Evolutionary conservation across 2,329 filamentous ascomycete species (phyloP).

Genomic region (Penicillium janthinellum): DNA sequence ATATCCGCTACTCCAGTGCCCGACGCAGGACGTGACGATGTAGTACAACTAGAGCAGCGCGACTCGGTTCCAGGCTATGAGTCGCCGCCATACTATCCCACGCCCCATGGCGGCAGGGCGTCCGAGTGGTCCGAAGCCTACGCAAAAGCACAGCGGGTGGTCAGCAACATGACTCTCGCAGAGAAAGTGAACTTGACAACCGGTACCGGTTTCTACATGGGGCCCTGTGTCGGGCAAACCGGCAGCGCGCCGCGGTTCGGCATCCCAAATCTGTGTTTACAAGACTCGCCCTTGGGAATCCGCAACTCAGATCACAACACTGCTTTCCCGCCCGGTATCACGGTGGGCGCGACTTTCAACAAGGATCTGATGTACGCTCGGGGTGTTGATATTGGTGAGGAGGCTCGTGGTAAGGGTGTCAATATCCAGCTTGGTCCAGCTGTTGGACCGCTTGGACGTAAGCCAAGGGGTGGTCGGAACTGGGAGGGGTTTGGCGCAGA

Average conservation of each 20-base stretch:
- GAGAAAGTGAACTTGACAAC: conserved; percentile 79
- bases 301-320: conserved; percentile 74
- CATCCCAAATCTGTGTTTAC: conserved; percentile 70
- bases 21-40: conserved; percentile 7
- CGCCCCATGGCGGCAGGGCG: conserved; percentile 71
- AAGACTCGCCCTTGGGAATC: conserved; percentile 72
- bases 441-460: conserved; percentile 71
- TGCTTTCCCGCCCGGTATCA: conserved; percentile 78
- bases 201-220: conserved; percentile 73
- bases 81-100: conserved; percentile 67
- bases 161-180: conserved; percentile 74
- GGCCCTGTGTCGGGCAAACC: conserved; percentile 73
- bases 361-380: conserved; percentile 71
- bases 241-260: conserved; percentile 70
- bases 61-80: conserved; percentile 25
- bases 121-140: conserved; percentile 71
- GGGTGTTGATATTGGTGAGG: conserved; percentile 68
- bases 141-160: conserved; percentile 66
- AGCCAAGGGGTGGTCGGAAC: conserved; percentile 70
- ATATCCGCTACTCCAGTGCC: conserved; percentile 14
- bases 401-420: conserved; percentile 72
- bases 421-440: conserved; percentile 71
- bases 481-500: conserved; percentile 77
- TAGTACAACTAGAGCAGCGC: conserved; percentile 19
- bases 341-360: conserved; percentile 72